Evolutionary conservation across 176 grass and related monocot species (phyloP).

Genomic region (Bonia amplexicaulis): DNA sequence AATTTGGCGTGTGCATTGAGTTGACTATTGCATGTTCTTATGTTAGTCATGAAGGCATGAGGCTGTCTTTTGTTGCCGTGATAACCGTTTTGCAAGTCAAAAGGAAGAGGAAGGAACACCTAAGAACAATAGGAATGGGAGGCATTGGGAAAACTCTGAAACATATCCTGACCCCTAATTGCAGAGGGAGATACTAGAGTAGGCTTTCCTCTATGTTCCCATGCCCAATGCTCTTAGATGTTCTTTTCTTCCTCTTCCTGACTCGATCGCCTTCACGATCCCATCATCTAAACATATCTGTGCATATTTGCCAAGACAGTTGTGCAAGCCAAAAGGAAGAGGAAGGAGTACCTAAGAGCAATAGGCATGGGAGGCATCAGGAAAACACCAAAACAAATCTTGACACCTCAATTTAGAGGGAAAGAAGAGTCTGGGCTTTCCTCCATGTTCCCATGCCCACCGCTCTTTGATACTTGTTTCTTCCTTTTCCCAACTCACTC

Average conservation of each 20-base stretch:
- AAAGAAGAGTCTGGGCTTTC: slow-evolving; percentile 8
- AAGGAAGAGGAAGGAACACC: not conserved
- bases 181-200: not conserved
- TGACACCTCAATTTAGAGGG: not conserved
- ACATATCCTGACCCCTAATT: not conserved
- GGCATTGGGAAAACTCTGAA: not conserved
- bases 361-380: slow-evolving; percentile 13
- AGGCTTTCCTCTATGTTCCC: slow-evolving; percentile 37
- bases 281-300: not conserved
- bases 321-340: not conserved
- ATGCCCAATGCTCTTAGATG: not conserved
- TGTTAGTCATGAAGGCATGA: not conserved
- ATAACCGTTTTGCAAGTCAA: not conserved
- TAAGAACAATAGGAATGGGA: slow-evolving; percentile 1
- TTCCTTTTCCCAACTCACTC: slow-evolving; percentile 15
- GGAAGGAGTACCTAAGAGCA: not conserved
- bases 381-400: not conserved
- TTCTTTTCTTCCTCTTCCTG: slow-evolving; percentile 24
- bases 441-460: slow-evolving; percentile 31
- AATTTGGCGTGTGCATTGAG: not conserved
- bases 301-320: not conserved
- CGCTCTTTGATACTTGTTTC: slow-evolving; percentile 16
- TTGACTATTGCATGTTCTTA: not conserved
- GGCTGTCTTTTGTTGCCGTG: not conserved
- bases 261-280: not conserved